These are phyloP conservation scores for Achaetomiella virescens DNA, from an alignment of 495 filamentous ascomycete species.

Conservation along the genomic window DNA sequence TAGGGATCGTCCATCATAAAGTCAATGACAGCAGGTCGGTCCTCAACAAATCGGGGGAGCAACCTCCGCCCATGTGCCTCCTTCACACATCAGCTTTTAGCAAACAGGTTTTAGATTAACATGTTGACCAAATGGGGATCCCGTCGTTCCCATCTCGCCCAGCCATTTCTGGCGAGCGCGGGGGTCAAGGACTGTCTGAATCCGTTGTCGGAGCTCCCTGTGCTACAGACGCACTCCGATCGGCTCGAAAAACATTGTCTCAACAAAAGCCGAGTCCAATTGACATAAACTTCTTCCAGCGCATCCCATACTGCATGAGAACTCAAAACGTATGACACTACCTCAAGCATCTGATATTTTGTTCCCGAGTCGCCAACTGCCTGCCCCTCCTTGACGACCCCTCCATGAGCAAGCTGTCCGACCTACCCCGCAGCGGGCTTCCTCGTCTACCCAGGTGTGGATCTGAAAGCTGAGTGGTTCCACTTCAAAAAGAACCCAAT, in stretches of 20 bases:
- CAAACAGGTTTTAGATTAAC: not conserved
- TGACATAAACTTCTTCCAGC: not conserved
- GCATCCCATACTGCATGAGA: not conserved
- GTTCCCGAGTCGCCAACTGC: not conserved
- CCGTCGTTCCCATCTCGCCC: not conserved
- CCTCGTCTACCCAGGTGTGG: not conserved
- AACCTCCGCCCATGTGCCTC: too few relatives aligned
- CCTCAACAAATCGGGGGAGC: conserved; percentile 6
- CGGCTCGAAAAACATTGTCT: not conserved
- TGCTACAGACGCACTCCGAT: not conserved
- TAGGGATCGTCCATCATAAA: conserved; percentile 10
- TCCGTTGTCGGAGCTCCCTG: conserved; percentile 20
- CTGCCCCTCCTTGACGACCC: conserved; percentile 11
- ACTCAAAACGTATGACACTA: not conserved
- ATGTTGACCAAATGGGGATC: not conserved
- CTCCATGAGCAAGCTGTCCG: conserved; percentile 10
- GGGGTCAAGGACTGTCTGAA: conserved; percentile 1
- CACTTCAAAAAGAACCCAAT: conserved; percentile 9
- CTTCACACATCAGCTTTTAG: too few relatives aligned
- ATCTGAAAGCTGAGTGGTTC: not conserved
- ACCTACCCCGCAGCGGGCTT: conserved; percentile 13
- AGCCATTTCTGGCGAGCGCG: not conserved
- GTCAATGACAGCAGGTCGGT: too few relatives aligned
- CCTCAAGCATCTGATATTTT: not conserved
- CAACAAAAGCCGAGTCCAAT: not conserved